Evolutionary conservation across 1,284 basidiomycete species (phyloP), one percentile per base, ranked within the genome.

Genomic region (Pascua guehoae): DNA sequence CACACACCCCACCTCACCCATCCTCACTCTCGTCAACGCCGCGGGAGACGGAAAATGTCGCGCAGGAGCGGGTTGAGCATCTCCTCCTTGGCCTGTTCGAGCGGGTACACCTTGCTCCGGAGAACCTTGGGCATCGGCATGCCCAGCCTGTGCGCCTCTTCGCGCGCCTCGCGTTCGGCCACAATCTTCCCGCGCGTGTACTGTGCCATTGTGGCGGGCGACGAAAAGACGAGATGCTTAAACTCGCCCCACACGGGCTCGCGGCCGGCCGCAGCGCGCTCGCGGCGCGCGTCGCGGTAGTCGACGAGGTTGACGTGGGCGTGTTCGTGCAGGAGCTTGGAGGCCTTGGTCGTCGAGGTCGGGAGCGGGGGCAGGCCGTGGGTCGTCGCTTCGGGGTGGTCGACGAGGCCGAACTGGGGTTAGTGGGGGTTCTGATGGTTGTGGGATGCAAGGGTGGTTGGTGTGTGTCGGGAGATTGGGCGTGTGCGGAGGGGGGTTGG

Each of bases 291-390:
- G 17, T 63, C 61, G 36, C 73, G 53, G 54, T 75, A 75, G 43
- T 73, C 69, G 15, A 54, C 55, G 18, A 76, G 55, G 50, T 73
- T 75, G 58, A 76, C 65, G 53, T 73, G 72, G 0, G 60, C 73
- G 15, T 63, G 44, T 5, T 55, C 38, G 42, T 68, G 63, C 39
- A 76, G 66, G 12, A 76, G 49, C 4, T 45, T 47, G 12, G 54
- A 46, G 4, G 72, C 72, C 54, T 67, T 52, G 0, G 41, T 68
- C 18, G 75, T 61, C 2, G 66, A 65, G 36, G 60, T 62, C 1
- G 69, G 74, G 18, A 75, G 57, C 16, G 51, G 53, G 5, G 62
- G 52, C 46, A 58, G 57, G 44, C 49, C 18, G 24, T 43, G 54
- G 38, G 63, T 55, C 17, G 55, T 54, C 40, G 37, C 14, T 16